Percentiles rank a stretch among this genome's conserved stretches.
Conservation (phyloP, 2,329 filamentous ascomycete species). For the Sporothrix phasma region DNA sequence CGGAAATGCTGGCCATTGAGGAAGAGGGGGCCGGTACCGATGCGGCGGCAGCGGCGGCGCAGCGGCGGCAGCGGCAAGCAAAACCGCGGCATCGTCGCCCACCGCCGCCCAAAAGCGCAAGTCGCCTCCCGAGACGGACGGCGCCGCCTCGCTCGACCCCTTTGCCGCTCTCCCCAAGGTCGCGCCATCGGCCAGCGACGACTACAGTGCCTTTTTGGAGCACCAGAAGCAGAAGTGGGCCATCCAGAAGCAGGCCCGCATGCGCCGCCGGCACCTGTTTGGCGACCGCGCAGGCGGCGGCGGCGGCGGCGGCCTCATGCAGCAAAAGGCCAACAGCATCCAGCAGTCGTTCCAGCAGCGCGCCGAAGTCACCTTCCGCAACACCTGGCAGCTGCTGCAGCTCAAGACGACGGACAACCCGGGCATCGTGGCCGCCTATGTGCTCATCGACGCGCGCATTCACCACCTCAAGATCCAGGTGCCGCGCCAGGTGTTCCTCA, state of each 20-base stretch:
- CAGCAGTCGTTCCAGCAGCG: conserved; percentile 77
- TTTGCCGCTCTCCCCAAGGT: conserved; percentile 70
- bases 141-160: conserved; percentile 53
- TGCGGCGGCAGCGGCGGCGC: no score
- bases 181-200: conserved; percentile 75
- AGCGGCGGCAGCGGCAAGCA: no score
- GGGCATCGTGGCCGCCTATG: conserved; percentile 78
- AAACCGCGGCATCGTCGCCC: conserved; percentile 27
- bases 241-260: conserved; percentile 83
- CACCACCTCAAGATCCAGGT: conserved; percentile 84
- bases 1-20: conserved; percentile 24
- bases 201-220: conserved; percentile 78
- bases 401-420: conserved; percentile 72
- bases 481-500: conserved; percentile 80
- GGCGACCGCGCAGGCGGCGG: conserved; percentile 64
- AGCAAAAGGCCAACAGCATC: conserved; percentile 46
- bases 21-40: neutral
- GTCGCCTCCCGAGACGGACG: conserved; percentile 50
- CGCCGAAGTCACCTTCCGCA: conserved; percentile 79
- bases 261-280: conserved; percentile 80
- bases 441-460: conserved; percentile 87
- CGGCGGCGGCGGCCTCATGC: neutral
- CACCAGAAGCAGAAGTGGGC: conserved; percentile 99
- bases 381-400: conserved; percentile 91
- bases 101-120: conserved; percentile 57